Base-by-base conservation (phyloP, 2,329 filamentous ascomycete species). In the Nigrospora oryzae region DNA sequence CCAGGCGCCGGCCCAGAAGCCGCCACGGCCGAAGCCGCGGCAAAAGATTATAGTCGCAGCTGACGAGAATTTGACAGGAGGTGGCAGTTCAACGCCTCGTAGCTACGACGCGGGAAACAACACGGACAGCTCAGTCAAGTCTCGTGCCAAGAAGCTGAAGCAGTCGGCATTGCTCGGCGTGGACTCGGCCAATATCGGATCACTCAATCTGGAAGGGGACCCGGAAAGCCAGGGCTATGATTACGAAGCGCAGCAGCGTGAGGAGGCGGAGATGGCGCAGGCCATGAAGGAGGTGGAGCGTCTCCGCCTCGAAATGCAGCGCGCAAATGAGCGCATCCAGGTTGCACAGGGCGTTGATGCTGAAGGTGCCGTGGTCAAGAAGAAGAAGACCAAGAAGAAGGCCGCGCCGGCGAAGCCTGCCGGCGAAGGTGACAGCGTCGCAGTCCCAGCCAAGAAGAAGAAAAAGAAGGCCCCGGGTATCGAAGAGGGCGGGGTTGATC, bases 281-380 rank as follows among this genome's bases (percentile, higher is more conserved):
- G 93, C 91, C 10, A 81, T 96, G 72, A 83, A 84, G 61, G 87
- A 96, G 62, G 86, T 98, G 3, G 91, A 97, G 68, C 75, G 83
- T 42, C 68, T 94, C 47, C 75, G 93, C 43, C 70, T 96, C 46
- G 88, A 95, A 65, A 95, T 97, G 89, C 86, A 90, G 65, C 71
- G 86, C 46, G 83, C 82, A 34, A 86, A 84, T 55, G 86, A 90
- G 65, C 71, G 84, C 45, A 82, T 90, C 34, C 77, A 86, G 53
- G 77, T 83, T 16, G 81, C 82, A 17, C 77, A 82, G 55, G 83
- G 82, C n/a, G 78, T 83, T 28, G 73, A 79, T 39, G 71, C 68
- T 3, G 84, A 85, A 56, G 82, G 81, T 1, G 78, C 75, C 0
- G 73, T 84, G 2, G 77, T 89, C 4, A 76, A 73, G 61, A 83